Evolutionary conservation across 345 rosid species (phyloP), one percentile per base, ranked within the genome.

Genomic region (Atalantia buxifolia): DNA sequence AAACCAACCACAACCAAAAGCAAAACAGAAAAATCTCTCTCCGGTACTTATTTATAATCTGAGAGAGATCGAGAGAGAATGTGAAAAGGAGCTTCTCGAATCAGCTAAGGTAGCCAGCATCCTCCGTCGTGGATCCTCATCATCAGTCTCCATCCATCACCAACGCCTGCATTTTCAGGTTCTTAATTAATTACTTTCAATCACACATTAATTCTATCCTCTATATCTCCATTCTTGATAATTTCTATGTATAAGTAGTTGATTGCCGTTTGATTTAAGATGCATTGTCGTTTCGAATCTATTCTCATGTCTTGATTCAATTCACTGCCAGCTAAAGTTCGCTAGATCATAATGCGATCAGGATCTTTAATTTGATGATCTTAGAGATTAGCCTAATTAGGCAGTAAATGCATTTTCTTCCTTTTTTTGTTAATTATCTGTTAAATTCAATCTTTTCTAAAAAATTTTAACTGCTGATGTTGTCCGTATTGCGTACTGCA

Each of bases 91-190:
- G 75, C 69, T 80, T 76, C 70, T 71, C 66, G 73, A 74, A 64
- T 69, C 76, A 74, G 75, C 50, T 45, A 45, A 45, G 50, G 18
- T 0, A 13, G 50, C 50, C 50, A 1, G 50, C 82, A 62, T 85
- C 79, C 69, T 62, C 30, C 42, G 27, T 30, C 67, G 71, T 61
- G 74, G 84, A 77, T 84, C 87, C 64, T 75, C 75, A 74, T 45
- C 50, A 12, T 3, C 50, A 3, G 16, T 8, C 50, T 42, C 14
- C 50, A 45, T 72, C 57, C 0, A 53, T 53, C 74, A 22, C 73
- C 48, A 24, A 22, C 84, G 40, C 68, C 4, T 16, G 40, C 66
- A 48, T 60, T 62, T 36, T 16, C 78, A 77, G 78, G 78, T 76
- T 45, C 50, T 45, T 45, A 45, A 13, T 45, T 0, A 21, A 24